These are phyloP conservation scores for Andalucia godoyi DNA, from an alignment of 78 protist species.

Conservation along the genomic window DNA sequence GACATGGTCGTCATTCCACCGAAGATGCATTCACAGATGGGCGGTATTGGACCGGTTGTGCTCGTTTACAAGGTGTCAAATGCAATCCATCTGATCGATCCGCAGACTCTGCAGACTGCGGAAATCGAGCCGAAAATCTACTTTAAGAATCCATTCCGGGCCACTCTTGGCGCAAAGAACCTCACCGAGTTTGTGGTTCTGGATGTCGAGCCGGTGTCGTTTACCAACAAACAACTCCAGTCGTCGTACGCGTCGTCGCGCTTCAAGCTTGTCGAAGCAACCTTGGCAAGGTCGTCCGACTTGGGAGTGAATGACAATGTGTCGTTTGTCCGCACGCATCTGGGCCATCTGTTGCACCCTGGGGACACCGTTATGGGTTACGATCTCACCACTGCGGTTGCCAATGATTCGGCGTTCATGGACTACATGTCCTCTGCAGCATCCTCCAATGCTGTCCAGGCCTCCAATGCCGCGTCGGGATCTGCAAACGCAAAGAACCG, in stretches of 20 bases:
- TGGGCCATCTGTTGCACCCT: conserved; percentile 56
- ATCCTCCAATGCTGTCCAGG: neutral
- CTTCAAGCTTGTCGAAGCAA: conserved; percentile 48
- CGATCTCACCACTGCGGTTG: conserved; percentile 9
- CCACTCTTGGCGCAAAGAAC: conserved; percentile 26
- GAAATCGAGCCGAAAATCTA: conserved; percentile 43
- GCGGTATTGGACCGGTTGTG: conserved; percentile 46
- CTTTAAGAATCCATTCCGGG: conserved; percentile 65
- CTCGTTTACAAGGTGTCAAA: conserved; percentile 45
- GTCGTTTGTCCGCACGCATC: conserved; percentile 56
- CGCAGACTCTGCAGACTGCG: conserved; percentile 51
- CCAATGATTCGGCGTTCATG: no score
- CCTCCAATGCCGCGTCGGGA: neutral
- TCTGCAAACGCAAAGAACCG: neutral
- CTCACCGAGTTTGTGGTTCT: conserved; percentile 62
- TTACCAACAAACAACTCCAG: neutral
- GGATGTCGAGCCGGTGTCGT: conserved; percentile 50
- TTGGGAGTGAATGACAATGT: conserved; percentile 40
- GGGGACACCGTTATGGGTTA: conserved; percentile 80
- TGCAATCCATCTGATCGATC: conserved; percentile 72
- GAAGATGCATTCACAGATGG: conserved; percentile 25
- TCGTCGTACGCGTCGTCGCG: neutral
- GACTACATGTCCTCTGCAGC: neutral
- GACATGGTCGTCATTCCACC: conserved; percentile 86
- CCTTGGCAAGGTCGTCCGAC: conserved; percentile 49